Evolutionary conservation across 352 stramenopile species (phyloP).

Genomic region (Plasmopara muralis): DNA sequence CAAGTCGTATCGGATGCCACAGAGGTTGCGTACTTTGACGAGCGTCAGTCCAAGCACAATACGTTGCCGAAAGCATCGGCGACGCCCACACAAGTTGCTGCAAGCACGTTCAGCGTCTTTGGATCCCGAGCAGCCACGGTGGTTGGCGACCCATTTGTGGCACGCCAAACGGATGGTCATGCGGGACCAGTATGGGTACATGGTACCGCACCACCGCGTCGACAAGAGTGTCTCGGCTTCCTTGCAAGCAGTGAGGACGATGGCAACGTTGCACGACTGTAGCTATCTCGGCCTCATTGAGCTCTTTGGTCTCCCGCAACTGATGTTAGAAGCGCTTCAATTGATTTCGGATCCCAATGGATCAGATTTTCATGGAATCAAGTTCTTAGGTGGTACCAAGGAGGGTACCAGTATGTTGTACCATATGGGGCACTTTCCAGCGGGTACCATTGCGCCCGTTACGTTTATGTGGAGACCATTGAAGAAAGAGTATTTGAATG

Average conservation of each 20-base stretch:
- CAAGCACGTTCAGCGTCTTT: slow-evolving; percentile 1
- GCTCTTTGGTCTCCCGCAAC: slow-evolving; percentile 46
- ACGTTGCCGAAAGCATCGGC: slow-evolving; percentile 57
- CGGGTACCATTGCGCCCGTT: slow-evolving; percentile 58
- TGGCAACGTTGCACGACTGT: slow-evolving; percentile 46
- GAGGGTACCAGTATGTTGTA: slow-evolving; percentile 55
- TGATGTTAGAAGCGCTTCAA: slow-evolving; percentile 55
- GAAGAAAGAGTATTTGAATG: slow-evolving; percentile 19
- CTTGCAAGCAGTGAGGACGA: slow-evolving; percentile 46
- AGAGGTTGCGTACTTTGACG: slow-evolving; percentile 31
- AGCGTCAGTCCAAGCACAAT: slow-evolving; percentile 1
- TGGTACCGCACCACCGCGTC: slow-evolving; percentile 34
- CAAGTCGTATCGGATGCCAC: slow-evolving; percentile 65
- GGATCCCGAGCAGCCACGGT: slow-evolving; percentile 20
- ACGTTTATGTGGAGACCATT: slow-evolving; percentile 70
- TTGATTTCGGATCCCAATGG: slow-evolving; percentile 57
- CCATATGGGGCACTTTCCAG: slow-evolving; percentile 45
- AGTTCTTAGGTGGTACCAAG: slow-evolving; percentile 41
- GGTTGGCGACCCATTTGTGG: slow-evolving; percentile 66
- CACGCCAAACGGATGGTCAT: slow-evolving; percentile 77
- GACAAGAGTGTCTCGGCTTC: slow-evolving; percentile 66
- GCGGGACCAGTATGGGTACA: slow-evolving; percentile 39
- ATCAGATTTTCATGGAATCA: slow-evolving; percentile 52
- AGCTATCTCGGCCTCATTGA: slow-evolving; percentile 68
- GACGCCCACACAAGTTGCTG: slow-evolving; percentile 45